Percentiles rank a stretch among this genome's conserved stretches.
Evolutionary conservation across 768 basidiomycete genomes (phyloP).

Genomic region (Artomyces pyxidatus): DNA sequence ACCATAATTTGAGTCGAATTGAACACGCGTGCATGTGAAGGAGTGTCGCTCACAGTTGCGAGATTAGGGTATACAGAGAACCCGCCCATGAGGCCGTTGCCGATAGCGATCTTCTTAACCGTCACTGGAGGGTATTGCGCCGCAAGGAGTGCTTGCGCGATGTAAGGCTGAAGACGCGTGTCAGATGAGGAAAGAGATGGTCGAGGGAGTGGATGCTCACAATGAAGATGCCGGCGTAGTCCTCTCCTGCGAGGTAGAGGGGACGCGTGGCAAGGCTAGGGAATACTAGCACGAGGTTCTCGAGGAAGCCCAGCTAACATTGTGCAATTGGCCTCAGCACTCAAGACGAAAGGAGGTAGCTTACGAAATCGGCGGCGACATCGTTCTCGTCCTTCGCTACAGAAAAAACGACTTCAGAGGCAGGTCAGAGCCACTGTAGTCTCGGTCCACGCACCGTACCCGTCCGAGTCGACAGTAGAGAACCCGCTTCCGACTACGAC

Average conservation of each 20-base stretch:
- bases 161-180: constrained; percentile 48
- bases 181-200: background rate
- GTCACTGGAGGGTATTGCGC: constrained; percentile 58
- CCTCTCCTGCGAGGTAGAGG: constrained; percentile 63
- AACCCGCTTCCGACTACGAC: constrained; percentile 47
- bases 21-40: no score
- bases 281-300: constrained; percentile 67
- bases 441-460: constrained; percentile 43
- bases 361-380: constrained; percentile 12
- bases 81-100: constrained; percentile 55
- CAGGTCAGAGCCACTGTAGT: no score
- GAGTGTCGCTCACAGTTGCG: no score
- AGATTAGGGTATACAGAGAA: constrained; percentile 41
- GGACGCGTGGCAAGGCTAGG: constrained; percentile 60
- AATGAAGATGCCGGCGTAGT: constrained; percentile 69
- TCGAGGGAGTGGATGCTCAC: constrained; percentile 26
- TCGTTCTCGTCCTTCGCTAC: constrained; percentile 29
- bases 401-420: no score
- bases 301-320: constrained; percentile 63
- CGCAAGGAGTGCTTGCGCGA: constrained; percentile 62
- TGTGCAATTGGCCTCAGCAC: background rate
- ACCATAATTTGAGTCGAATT: background rate
- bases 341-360: background rate
- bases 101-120: constrained; percentile 60
- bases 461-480: constrained; percentile 53